Conservation (phyloP, 371 early-diverging fungal genomes). For the Mucor velutinosus region DNA sequence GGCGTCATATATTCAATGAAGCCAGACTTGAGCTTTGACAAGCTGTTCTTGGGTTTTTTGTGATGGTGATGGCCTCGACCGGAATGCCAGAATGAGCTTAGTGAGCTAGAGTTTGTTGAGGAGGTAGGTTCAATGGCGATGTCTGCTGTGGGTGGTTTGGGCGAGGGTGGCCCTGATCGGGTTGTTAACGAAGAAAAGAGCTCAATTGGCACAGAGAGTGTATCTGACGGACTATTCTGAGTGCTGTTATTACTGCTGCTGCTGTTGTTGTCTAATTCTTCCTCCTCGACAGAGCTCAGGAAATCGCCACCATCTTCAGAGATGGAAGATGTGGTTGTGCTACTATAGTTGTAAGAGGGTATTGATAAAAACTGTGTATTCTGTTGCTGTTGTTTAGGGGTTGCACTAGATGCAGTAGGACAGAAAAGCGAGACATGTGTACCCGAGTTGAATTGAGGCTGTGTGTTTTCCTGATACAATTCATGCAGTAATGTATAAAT, state of each 20-base stretch:
- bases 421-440: slow-evolving; percentile 30
- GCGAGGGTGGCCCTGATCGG: not conserved
- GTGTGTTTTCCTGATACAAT: slow-evolving; percentile 37
- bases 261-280: not conserved
- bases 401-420: not conserved
- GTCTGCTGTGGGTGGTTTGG: not conserved
- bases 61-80: slow-evolving; percentile 4
- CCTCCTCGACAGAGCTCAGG: not conserved
- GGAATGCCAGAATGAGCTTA: slow-evolving; percentile 4
- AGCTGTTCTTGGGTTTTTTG: slow-evolving; percentile 52
- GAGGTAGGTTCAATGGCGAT: slow-evolving; percentile 5
- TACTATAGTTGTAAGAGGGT: not conserved
- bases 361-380: not conserved
- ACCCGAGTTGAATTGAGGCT: slow-evolving; percentile 42
- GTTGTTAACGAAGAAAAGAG: not conserved
- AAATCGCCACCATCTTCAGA: not conserved
- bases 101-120: slow-evolving; percentile 8
- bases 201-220: not conserved
- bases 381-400: not conserved
- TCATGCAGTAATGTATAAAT: slow-evolving; percentile 44
- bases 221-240: not conserved
- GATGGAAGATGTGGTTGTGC: not conserved
- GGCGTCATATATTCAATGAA: slow-evolving; percentile 76
- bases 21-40: slow-evolving; percentile 57
- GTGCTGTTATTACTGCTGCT: slow-evolving; percentile 1